phyloP scores from a whole-genome alignment of 345 rosid species.

The Streptanthus diversifolius region DNA sequence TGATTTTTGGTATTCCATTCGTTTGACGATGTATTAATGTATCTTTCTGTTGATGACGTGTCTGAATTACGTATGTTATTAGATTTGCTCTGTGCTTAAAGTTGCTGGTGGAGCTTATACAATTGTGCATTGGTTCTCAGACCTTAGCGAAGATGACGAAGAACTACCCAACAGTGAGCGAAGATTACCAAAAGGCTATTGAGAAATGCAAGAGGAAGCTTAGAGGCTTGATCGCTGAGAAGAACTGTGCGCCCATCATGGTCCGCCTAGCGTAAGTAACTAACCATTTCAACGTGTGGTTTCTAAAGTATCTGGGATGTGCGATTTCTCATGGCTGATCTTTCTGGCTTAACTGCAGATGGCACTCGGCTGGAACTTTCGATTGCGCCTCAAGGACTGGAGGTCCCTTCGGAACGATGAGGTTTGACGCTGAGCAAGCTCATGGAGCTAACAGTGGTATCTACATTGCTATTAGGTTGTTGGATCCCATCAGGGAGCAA shows the following conservation, averaged over 20 bases:
- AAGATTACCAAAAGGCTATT: conserved; percentile 68
- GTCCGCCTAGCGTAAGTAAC: conserved; percentile 77
- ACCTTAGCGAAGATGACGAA: conserved; percentile 55
- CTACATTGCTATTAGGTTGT: conserved; percentile 73
- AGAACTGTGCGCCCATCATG: conserved; percentile 92
- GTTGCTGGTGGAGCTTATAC: not conserved
- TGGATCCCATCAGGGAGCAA: conserved; percentile 82
- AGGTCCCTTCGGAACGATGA: conserved; percentile 95
- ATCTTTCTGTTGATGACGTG: not conserved
- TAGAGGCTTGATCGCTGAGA: conserved; percentile 81
- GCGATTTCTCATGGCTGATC: not conserved
- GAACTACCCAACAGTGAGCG: conserved; percentile 77
- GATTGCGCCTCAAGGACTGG: conserved; percentile 81
- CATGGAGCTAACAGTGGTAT: conserved; percentile 89
- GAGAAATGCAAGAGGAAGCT: conserved; percentile 85
- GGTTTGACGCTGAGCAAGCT: conserved; percentile 54
- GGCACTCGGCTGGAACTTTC: conserved; percentile 98
- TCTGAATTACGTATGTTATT: not conserved
- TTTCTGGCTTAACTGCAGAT: conserved; percentile 39
- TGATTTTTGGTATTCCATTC: not conserved
- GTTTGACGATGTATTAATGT: not conserved
- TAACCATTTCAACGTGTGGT: not conserved
- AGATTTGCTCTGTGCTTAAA: not conserved
- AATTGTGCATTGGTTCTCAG: not conserved
- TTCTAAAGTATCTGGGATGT: not conserved